Conservation (phyloP, 768 basidiomycete species). For the Kwoniella botswanensis region DNA sequence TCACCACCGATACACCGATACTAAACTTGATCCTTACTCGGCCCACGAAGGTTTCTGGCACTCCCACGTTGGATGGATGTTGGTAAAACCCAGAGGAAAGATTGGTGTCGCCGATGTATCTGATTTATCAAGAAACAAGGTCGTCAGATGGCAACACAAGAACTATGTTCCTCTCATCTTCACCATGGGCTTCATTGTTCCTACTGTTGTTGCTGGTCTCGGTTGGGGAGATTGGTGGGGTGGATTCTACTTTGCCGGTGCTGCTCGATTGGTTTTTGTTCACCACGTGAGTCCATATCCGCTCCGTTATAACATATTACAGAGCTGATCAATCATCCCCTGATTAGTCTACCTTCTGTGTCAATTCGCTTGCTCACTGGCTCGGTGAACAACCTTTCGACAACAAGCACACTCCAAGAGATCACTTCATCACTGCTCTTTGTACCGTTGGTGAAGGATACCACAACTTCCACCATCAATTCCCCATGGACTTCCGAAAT, state of each 20-base stretch:
- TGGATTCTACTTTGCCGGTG: slow-evolving; percentile 82
- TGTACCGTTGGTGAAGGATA: slow-evolving; percentile 94
- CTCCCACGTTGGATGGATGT: slow-evolving; percentile 84
- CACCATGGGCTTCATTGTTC: slow-evolving; percentile 72
- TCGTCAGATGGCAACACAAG: slow-evolving; percentile 86
- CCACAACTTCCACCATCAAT: slow-evolving; percentile 98
- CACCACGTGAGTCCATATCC: slow-evolving; percentile 72
- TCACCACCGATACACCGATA: slow-evolving; percentile 96
- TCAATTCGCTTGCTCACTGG: slow-evolving; percentile 97
- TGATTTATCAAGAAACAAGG: slow-evolving; percentile 76
- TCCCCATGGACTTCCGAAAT: slow-evolving; percentile 97
- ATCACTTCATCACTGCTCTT: slow-evolving; percentile 85
- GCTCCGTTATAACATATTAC: neutral
- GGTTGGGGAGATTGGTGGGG: slow-evolving; percentile 85
- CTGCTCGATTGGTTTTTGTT: slow-evolving; percentile 78
- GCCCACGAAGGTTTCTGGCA: slow-evolving; percentile 85
- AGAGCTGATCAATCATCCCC: neutral
- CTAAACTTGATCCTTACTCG: slow-evolving; percentile 93
- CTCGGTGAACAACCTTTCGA: slow-evolving; percentile 91
- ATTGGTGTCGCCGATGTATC: slow-evolving; percentile 89
- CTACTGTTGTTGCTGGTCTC: slow-evolving; percentile 76
- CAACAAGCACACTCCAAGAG: slow-evolving; percentile 90
- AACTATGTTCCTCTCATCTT: slow-evolving; percentile 75
- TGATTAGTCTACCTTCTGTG: slow-evolving; percentile 79
- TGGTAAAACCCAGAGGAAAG: slow-evolving; percentile 84